phyloP scores from a whole-genome alignment of 768 basidiomycete genomes.

The Tricholoma terreum region DNA sequence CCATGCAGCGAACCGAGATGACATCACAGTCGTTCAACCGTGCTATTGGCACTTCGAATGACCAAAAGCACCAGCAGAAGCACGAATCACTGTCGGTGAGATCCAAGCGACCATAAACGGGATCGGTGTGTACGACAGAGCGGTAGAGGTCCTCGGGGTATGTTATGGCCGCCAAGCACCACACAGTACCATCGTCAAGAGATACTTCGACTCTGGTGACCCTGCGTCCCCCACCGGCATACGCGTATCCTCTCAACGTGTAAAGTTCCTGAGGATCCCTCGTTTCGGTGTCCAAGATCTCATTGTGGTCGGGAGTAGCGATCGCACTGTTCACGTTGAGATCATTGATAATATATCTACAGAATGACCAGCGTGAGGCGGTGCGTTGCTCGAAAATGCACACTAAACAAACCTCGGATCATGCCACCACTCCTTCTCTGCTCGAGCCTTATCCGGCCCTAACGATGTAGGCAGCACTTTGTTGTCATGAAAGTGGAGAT shows the following conservation, averaged over 20 bases:
- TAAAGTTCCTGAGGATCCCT: constrained; percentile 24
- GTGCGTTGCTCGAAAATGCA: constrained; percentile 15
- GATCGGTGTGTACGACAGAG: constrained; percentile 29
- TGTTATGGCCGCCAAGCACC: constrained; percentile 38
- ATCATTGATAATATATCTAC: constrained; percentile 44
- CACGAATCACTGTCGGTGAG: constrained; percentile 46
- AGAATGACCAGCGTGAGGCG: constrained; percentile 9
- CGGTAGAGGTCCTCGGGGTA: constrained; percentile 50
- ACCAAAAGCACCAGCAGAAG: constrained; percentile 67
- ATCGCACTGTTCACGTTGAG: constrained; percentile 61
- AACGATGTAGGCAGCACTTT: constrained; percentile 56
- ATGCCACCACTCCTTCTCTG: constrained; percentile 54
- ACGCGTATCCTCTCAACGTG: constrained; percentile 54
- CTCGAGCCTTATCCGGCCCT: constrained; percentile 48
- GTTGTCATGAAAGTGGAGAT: constrained; percentile 51
- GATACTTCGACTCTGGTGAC: constrained; percentile 58
- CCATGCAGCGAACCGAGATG: constrained; percentile 52
- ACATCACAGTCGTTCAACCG: constrained; percentile 32
- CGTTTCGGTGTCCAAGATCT: constrained; percentile 23
- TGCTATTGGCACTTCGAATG: constrained; percentile 32
- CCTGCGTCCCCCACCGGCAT: constrained; percentile 57
- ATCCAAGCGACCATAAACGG: constrained; percentile 49
- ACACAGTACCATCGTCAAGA: constrained; percentile 48
- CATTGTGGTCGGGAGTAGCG: constrained; percentile 53
- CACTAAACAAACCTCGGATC: constrained; percentile 31